Percentiles rank a stretch among this genome's conserved stretches.
phyloP scores from a whole-genome alignment of 192 early-diverging fungal species.

The Neocallimastix lanati region DNA sequence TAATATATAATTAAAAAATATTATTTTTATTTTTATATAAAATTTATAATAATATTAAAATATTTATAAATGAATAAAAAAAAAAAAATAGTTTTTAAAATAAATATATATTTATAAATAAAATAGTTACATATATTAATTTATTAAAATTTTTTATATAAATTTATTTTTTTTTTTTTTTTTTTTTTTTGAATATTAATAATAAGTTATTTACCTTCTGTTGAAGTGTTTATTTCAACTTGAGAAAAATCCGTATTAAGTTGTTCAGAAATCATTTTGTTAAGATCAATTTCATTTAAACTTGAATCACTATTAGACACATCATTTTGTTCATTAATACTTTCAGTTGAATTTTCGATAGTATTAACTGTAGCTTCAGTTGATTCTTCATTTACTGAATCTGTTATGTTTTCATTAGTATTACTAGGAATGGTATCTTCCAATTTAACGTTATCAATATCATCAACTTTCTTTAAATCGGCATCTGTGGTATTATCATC shows the following conservation, averaged over 20 bases:
- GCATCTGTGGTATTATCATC: background rate
- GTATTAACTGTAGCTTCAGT: background rate
- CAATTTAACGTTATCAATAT: too few relatives aligned
- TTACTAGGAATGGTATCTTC: background rate
- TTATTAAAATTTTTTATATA: too few relatives aligned
- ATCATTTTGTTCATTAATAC: background rate
- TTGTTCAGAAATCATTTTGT: background rate
- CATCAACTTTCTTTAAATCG: too few relatives aligned
- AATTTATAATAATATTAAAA: too few relatives aligned
- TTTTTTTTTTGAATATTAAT: too few relatives aligned
- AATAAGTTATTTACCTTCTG: background rate
- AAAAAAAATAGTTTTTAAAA: too few relatives aligned
- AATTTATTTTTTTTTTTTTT: background rate
- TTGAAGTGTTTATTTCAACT: background rate
- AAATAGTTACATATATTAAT: too few relatives aligned
- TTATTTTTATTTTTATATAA: too few relatives aligned
- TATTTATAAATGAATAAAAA: too few relatives aligned
- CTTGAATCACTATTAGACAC: background rate
- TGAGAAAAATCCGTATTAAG: background rate
- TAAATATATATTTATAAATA: too few relatives aligned
- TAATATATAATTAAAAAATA: too few relatives aligned
- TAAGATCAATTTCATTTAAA: background rate
- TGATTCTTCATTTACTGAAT: background rate
- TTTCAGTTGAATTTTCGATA: background rate
- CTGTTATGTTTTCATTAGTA: background rate